Percentiles rank a stretch among this genome's conserved stretches.
These are phyloP conservation scores for Eutrema yunnanense DNA, from an alignment of 345 rosid species.

Conservation along the genomic window DNA sequence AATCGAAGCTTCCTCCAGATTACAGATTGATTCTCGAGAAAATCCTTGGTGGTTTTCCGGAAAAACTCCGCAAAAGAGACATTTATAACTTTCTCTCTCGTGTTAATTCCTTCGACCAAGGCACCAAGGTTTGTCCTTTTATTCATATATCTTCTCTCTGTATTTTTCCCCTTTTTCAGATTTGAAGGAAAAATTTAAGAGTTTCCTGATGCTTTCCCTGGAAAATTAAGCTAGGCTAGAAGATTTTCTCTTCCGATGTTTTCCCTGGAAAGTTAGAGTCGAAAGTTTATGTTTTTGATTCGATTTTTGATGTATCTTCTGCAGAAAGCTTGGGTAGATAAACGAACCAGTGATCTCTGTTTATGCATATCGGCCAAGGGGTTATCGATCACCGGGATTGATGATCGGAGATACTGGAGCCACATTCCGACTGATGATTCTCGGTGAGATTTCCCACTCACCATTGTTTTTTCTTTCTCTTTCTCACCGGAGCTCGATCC, in stretches of 20 bases:
- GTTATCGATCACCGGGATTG: slow-evolving; percentile 69
- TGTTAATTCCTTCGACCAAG: slow-evolving; percentile 58
- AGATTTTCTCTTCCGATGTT: background rate
- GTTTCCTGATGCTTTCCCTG: background rate
- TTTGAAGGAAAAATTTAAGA: background rate
- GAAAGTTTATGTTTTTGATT: background rate
- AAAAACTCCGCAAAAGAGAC: slow-evolving; percentile 55
- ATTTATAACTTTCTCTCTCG: slow-evolving; percentile 57
- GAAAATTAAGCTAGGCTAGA: no score
- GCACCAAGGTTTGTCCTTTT: slow-evolving; percentile 57
- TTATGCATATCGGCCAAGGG: slow-evolving; percentile 63
- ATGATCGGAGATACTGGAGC: slow-evolving; percentile 95
- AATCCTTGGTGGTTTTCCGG: slow-evolving; percentile 42
- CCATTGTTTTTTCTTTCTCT: background rate
- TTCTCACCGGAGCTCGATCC: background rate
- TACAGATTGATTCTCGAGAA: slow-evolving; percentile 45
- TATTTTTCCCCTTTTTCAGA: background rate
- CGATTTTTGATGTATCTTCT: background rate
- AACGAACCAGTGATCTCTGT: slow-evolving; percentile 61
- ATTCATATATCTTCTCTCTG: background rate
- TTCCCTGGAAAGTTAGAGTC: background rate
- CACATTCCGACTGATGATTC: slow-evolving; percentile 76
- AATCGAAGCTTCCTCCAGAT: slow-evolving; percentile 75
- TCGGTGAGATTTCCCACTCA: slow-evolving; percentile 38
- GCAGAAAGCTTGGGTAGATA: slow-evolving; percentile 88